Percentiles rank a stretch among this genome's conserved stretches.
Conservation (phyloP, 441 rosid genomes). For the Biscutella auriculata region DNA sequence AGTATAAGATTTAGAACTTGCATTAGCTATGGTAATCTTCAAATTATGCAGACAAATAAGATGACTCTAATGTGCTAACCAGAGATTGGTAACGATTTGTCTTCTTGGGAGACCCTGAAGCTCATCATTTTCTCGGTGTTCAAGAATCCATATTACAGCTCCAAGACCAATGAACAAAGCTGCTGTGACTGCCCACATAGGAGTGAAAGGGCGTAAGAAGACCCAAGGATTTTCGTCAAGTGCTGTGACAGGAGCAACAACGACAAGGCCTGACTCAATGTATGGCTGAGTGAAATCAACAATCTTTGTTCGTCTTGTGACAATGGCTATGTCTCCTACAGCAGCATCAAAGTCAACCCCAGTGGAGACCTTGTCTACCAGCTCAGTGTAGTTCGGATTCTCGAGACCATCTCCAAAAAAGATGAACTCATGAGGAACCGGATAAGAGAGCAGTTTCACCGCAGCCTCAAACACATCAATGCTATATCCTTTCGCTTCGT, state of each 20-base stretch:
- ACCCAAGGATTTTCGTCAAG: constrained; percentile 56
- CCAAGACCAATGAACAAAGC: constrained; percentile 66
- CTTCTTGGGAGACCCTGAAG: constrained; percentile 78
- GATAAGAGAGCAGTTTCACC: constrained; percentile 59
- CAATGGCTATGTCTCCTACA: constrained; percentile 76
- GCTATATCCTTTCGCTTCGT: constrained; percentile 54
- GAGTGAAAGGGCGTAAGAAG: constrained; percentile 69
- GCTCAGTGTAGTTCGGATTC: constrained; percentile 60
- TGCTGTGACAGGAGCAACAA: constrained; percentile 72
- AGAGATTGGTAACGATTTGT: constrained; percentile 65
- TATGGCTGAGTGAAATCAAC: constrained; percentile 91
- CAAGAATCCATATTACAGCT: constrained; percentile 83
- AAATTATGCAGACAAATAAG: neutral
- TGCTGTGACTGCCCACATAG: constrained; percentile 75
- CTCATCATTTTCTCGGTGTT: constrained; percentile 79
- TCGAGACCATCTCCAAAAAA: constrained; percentile 61
- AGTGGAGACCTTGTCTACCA: constrained; percentile 38
- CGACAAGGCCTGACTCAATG: constrained; percentile 87
- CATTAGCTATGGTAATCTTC: neutral
- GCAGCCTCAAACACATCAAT: constrained; percentile 78
- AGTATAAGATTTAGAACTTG: neutral
- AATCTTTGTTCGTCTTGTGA: constrained; percentile 53
- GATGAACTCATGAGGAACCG: constrained; percentile 65
- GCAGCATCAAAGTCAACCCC: constrained; percentile 78
- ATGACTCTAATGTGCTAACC: constrained; percentile 36